These are phyloP conservation scores for Alternaria tenuissima DNA, from an alignment of 2,329 filamentous ascomycete genomes.

Conservation along the genomic window DNA sequence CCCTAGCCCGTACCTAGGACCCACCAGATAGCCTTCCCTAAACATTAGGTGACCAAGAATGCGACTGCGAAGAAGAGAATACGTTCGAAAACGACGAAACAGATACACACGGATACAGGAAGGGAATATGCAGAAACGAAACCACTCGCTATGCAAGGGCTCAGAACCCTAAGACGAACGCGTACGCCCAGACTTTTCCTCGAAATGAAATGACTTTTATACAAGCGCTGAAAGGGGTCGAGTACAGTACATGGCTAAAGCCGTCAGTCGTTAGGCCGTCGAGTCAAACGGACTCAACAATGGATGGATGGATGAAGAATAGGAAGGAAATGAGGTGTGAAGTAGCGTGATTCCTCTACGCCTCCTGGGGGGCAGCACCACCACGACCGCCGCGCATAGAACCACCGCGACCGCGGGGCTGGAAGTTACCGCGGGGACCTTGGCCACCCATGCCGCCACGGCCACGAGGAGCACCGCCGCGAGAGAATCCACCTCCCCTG, in stretches of 20 bases:
- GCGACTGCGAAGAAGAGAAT: slow-evolving; percentile 33
- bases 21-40: slow-evolving; percentile 39
- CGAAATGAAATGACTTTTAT: slow-evolving; percentile 49
- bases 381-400: slow-evolving; percentile 61
- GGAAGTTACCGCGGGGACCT: slow-evolving; percentile 73
- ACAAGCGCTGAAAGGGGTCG: slow-evolving; percentile 45
- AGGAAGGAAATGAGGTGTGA: slow-evolving; percentile 13
- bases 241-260: slow-evolving; percentile 49
- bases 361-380: slow-evolving; percentile 43
- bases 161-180: slow-evolving; percentile 38
- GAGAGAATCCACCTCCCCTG: slow-evolving; percentile 48
- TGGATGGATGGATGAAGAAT: slow-evolving; percentile 15
- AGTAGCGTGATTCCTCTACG: slow-evolving; percentile 29
- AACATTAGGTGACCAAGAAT: slow-evolving; percentile 38
- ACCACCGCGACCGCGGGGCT: slow-evolving; percentile 73
- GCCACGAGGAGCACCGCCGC: slow-evolving; percentile 60
- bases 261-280: slow-evolving; percentile 46
- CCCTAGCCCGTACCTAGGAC: slow-evolving; percentile 28
- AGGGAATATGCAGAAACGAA: slow-evolving; percentile 44
- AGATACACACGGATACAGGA: slow-evolving; percentile 40
- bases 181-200: slow-evolving; percentile 48
- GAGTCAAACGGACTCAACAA: slow-evolving; percentile 29
- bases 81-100: slow-evolving; percentile 31
- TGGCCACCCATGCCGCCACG: slow-evolving; percentile 67
- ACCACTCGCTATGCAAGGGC: slow-evolving; percentile 52